Conservation (phyloP, 495 filamentous ascomycete species). For the Hypomontagnella monticulosa region DNA sequence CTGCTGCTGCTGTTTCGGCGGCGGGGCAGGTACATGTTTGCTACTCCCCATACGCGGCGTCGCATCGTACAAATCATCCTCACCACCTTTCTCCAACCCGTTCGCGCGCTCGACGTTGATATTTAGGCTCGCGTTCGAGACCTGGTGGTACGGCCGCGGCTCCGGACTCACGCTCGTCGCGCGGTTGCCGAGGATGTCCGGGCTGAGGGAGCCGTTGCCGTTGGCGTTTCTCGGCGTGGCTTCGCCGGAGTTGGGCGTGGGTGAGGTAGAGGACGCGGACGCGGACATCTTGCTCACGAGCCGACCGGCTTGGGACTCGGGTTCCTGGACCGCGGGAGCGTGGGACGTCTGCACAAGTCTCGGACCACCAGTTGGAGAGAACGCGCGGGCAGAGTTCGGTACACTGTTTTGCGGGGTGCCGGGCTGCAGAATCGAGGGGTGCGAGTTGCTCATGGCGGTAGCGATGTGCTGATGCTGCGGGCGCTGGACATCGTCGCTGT, state of each 20-base stretch:
- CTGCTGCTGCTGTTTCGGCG: background rate
- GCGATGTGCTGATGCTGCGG: slow-evolving; percentile 39
- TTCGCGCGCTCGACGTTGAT: slow-evolving; percentile 37
- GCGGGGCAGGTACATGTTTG: slow-evolving; percentile 4
- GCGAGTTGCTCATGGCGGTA: slow-evolving; percentile 27
- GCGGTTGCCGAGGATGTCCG: slow-evolving; percentile 44
- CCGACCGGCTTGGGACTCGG: slow-evolving; percentile 23
- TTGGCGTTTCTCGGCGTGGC: slow-evolving; percentile 13
- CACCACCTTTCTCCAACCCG: slow-evolving; percentile 21
- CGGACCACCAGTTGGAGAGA: slow-evolving; percentile 3
- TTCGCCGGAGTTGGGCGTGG: background rate
- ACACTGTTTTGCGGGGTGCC: background rate
- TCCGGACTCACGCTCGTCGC: slow-evolving; percentile 48
- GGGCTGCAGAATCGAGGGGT: slow-evolving; percentile 12
- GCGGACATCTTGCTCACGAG: slow-evolving; percentile 34
- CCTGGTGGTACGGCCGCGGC: slow-evolving; percentile 44
- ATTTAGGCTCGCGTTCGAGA: slow-evolving; percentile 32
- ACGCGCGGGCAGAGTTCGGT: background rate
- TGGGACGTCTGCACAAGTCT: background rate
- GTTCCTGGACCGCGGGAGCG: slow-evolving; percentile 20
- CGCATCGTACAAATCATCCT: slow-evolving; percentile 58
- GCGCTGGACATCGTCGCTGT: slow-evolving; percentile 17
- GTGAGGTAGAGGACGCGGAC: background rate
- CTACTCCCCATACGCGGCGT: slow-evolving; percentile 45
- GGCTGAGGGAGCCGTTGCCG: slow-evolving; percentile 31